Base-by-base conservation (phyloP, 768 basidiomycete species). In the Phanerochaete sordida region DNA sequence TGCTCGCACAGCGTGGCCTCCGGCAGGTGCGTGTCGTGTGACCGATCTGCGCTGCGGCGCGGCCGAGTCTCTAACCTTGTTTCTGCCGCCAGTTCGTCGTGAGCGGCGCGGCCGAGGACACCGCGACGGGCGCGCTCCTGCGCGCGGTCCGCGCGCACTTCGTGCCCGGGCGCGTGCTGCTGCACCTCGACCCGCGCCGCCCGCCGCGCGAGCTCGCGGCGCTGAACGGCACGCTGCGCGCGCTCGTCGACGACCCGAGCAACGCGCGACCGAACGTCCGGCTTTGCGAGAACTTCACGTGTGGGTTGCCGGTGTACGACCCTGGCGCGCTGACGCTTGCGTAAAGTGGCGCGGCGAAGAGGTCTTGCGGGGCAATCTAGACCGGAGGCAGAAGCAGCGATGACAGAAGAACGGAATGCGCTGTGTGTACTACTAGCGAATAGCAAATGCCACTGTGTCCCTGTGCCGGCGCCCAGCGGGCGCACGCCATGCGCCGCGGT, bases 281-380 rank as follows among this genome's bases (percentile, higher is more conserved):
- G 7, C 50, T 69, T 15, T 69, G 68, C 59, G 63, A 67, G 64
- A 65, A 66, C 62, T 67, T 69, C 50, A 48, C 66, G 16, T 69
- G 68, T 37, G 64, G 68, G 9, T 39, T 67, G 24, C 68, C 68
- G 13, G 53, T 69, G 19, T 57, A 62, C 37, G 63, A 65, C 45
- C 50, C 62, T 11, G 60, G 53, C 23, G 70, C 62, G 62, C 62
- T 69, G 39, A 64, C 60, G 57, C 33, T 58, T 43, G 39, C 39
- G 39, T 43, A 16, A 43, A 16, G 19, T 43, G 8, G 39, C 39
- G 39, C 7, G 19, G 19, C 11, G 8, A 19, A 19, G 39, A 43
- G 8, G 39, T 12, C 11, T 12, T 9, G 39, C 39, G 8, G 8
- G 11, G 19, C 11, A 43, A 16, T 19, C 8, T 16, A 43, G 39